phyloP scores from a whole-genome alignment of 345 rosid species.

The Erysimum cheiranthoides region DNA sequence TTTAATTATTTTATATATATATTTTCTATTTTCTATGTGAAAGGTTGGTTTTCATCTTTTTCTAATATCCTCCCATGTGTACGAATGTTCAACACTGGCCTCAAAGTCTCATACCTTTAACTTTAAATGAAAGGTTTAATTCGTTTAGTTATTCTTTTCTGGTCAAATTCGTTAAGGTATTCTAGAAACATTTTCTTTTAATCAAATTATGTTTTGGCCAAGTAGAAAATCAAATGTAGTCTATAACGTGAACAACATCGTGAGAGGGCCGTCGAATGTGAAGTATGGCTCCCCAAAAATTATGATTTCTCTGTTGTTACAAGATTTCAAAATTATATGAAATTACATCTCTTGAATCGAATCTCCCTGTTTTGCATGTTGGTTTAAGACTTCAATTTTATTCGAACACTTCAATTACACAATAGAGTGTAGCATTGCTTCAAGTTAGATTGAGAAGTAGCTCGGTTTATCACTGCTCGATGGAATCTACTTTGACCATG shows the following conservation, averaged over 20 bases:
- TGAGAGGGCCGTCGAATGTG: slow-evolving; percentile 19
- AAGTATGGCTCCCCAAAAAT: slow-evolving; percentile 25
- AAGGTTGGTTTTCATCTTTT: background rate
- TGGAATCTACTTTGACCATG: background rate
- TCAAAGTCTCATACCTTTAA: background rate
- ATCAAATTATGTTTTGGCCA: background rate
- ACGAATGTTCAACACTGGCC: slow-evolving; percentile 12
- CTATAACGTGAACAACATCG: slow-evolving; percentile 21
- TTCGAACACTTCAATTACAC: too few species aligned
- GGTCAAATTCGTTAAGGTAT: background rate
- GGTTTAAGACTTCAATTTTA: too few species aligned
- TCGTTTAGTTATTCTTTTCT: background rate
- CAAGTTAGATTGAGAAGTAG: background rate
- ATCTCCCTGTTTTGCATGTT: too few species aligned
- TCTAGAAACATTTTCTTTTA: background rate
- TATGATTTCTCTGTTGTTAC: too few species aligned
- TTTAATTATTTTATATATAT: background rate
- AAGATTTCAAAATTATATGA: too few species aligned
- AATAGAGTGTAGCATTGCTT: background rate
- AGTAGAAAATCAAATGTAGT: slow-evolving; percentile 11
- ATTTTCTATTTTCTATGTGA: background rate
- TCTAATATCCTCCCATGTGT: background rate
- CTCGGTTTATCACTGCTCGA: background rate
- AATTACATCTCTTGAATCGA: too few species aligned
- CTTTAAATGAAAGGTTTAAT: background rate